Evolutionary conservation across 345 rosid genomes (phyloP), one percentile per base, ranked within the genome.

Genomic region (Reutealis trisperma): DNA sequence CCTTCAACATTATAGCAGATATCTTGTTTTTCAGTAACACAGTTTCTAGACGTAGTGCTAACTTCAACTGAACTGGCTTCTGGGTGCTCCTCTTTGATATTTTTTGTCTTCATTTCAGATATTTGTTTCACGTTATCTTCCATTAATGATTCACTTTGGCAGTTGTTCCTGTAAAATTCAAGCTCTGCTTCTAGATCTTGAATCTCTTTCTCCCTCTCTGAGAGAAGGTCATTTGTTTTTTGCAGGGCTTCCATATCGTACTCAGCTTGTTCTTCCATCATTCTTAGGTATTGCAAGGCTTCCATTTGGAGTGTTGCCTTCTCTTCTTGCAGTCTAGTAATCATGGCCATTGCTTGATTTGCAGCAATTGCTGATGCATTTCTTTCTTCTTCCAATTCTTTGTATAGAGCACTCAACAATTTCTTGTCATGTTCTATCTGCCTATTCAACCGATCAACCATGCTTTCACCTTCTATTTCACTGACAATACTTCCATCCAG

Each of bases 291-390:
- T 79, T 94, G 99, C 85, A 91, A 83, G 51, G 97, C 97, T 85
- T 96, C 99, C 98, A 96, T 92, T 62, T 90, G 94, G 55, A 94
- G 90, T 7, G 87, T 71, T 1, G 97, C 97, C 78, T 94, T 96
- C 87, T 96, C 98, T 84, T 96, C 99, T 81, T 96, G 99, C 77
- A 96, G 76, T 80, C 95, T 85, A 60, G 97, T 96, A 75, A 96
- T 96, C 99, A 96, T 96, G 65, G 98, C 97, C 99, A 94, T 90
- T 18, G 99, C 91, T 85, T 96, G 98, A 88, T 94, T 96, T 68
- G 91, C 89, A 63, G 99, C 89, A 66, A 91, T 77, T 0, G 98
- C 84, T 12, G 99, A 90, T 54, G 99, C 94, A 71, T 84, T 96
- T 85, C 97, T 93, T 84, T 96, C 99, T 88, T 92, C 99, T 81